These are phyloP conservation scores for Pseudogymnoascus sp. DNA, from an alignment of 2,329 filamentous ascomycete genomes.

Conservation along the genomic window DNA sequence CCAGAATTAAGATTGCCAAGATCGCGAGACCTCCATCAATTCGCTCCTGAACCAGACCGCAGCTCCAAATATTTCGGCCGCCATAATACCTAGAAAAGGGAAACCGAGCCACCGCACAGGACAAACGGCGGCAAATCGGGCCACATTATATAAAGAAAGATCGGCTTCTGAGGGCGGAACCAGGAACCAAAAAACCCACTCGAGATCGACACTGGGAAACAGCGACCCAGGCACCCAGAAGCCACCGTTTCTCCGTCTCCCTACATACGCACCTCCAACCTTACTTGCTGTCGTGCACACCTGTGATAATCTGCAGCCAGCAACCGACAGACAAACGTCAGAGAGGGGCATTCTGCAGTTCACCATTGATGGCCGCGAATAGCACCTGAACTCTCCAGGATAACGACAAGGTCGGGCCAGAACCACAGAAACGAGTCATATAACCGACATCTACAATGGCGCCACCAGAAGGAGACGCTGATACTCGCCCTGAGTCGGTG, in stretches of 20 bases:
- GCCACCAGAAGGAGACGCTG: not conserved
- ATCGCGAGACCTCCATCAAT: not conserved
- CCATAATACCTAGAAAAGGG: not conserved
- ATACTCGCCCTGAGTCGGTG: not conserved
- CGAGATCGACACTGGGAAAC: conserved; percentile 1
- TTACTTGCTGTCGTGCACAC: not conserved
- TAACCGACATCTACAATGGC: not conserved
- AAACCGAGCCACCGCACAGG: not conserved
- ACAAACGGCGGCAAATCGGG: conserved; percentile 3
- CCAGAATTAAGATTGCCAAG: conserved; percentile 8
- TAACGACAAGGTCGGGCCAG: conserved; percentile 7
- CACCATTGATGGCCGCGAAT: conserved; percentile 13
- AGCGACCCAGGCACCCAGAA: not conserved
- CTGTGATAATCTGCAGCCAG: conserved; percentile 1
- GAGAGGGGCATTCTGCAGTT: not conserved
- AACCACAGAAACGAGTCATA: not conserved
- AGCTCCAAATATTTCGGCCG: conserved; percentile 1
- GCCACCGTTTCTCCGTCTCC: conserved; percentile 7
- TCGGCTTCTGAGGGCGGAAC: not conserved
- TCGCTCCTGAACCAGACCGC: not conserved
- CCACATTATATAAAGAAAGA: conserved; percentile 3
- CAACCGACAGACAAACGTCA: not conserved
- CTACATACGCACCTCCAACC: conserved; percentile 3
- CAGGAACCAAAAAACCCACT: not conserved
- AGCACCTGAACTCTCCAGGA: conserved; percentile 13